A percentile compares a stretch with the other conserved stretches of the same genome.
These are phyloP conservation scores for Tephrocybe sp. DNA, from an alignment of 768 basidiomycete genomes.

Conservation along the genomic window DNA sequence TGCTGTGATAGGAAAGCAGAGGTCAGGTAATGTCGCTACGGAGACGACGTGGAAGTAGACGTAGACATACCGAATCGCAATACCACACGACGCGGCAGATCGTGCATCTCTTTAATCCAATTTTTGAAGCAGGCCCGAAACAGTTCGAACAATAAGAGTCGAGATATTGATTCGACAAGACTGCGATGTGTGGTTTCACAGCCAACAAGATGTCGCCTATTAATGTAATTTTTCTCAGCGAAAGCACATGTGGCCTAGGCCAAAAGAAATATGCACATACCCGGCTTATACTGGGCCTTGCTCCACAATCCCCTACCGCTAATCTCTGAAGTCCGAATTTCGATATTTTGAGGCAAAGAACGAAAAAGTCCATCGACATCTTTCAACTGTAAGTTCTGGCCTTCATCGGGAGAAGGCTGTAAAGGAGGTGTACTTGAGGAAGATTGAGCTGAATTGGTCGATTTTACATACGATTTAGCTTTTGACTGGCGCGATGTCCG, in stretches of 20 bases:
- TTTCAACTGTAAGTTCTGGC: constrained; percentile 13
- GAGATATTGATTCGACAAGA: constrained; percentile 63
- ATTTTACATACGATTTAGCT: constrained; percentile 35
- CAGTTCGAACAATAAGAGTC: constrained; percentile 71
- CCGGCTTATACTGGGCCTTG: constrained; percentile 30
- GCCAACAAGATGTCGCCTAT: constrained; percentile 64
- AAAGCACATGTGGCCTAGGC: too few species aligned
- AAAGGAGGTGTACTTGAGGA: constrained; percentile 17
- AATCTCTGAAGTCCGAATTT: constrained; percentile 31
- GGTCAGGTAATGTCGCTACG: neutral
- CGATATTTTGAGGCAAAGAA: constrained; percentile 36
- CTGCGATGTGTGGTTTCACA: constrained; percentile 56
- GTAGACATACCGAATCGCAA: constrained; percentile 63
- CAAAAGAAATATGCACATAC: constrained; percentile 27
- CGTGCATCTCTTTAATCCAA: constrained; percentile 65
- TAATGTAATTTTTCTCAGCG: neutral
- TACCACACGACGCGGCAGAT: constrained; percentile 71
- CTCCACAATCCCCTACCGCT: constrained; percentile 48
- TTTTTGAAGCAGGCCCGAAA: constrained; percentile 32
- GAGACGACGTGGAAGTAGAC: constrained; percentile 13
- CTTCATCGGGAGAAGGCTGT: constrained; percentile 23
- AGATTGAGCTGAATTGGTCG: constrained; percentile 17
- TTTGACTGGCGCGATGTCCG: constrained; percentile 24
- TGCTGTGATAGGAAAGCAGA: constrained; percentile 29
- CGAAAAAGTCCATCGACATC: constrained; percentile 4